Base-by-base conservation (phyloP, 441 rosid genomes). In the Biscutella laevigata region DNA sequence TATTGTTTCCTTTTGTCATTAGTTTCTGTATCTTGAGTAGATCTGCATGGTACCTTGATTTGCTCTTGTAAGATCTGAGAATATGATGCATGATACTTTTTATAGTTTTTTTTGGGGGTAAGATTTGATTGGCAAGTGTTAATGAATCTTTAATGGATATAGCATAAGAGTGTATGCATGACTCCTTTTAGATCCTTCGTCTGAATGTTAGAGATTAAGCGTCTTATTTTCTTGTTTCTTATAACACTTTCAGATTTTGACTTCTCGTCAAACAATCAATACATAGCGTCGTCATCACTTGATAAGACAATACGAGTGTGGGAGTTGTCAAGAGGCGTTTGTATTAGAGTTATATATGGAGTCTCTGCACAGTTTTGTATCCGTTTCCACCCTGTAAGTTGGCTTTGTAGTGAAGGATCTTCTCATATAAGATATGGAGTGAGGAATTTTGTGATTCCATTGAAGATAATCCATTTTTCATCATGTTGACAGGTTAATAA, bases 261-360 rank as follows among this genome's bases (percentile, higher is more conserved):
- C 74, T 87, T 91, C 81, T 74, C 98, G 13, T 88, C 98, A 55
- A 91, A 87, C 77, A 88, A 91, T 72, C 96, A 88, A 54, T 88
- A 88, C 62, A 82, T 91, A 10, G 98, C 98, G 14, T 91, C 98
- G 4, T 74, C 98, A 17, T 88, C 95, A 21, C 47, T 74, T 77
- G 98, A 91, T 71, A 91, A 91, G 79, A 91, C 98, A 62, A 90
- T 91, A 60, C 79, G 95, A 75, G 95, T 88, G 25, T 91, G 98
- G 98, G 96, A 85, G 71, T 71, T 91, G 70, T 74, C 86, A 40
- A 76, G 75, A 77, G 98, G 94, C 25, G 77, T 77, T 72, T 91
- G 98, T 77, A 80, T 91, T 38, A 80, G 98, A 77, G 96, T 91
- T 42, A 77, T 85, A 67, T 91, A 91, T 79, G 95, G 95, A 63